phyloP scores from a whole-genome alignment of 2,329 filamentous ascomycete species.

The Alternaria conjuncta region DNA sequence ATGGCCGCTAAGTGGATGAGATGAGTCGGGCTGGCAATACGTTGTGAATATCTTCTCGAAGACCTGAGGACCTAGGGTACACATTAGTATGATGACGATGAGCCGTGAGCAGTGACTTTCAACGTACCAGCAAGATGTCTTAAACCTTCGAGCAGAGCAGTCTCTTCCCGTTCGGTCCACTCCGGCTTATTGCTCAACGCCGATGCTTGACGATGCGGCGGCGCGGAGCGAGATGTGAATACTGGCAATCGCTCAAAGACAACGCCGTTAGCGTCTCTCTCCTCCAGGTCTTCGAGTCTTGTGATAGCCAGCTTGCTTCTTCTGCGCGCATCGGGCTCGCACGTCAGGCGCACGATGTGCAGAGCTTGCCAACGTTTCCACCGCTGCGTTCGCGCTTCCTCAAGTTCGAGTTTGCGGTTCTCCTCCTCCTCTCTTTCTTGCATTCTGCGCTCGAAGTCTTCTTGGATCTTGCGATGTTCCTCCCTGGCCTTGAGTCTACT shows the following conservation, averaged over 20 bases:
- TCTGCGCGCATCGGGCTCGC: conserved; percentile 26
- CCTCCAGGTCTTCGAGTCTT: conserved; percentile 23
- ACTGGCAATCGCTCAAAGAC: conserved; percentile 48
- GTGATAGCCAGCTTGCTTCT: conserved; percentile 16
- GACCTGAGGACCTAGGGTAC: conserved; percentile 25
- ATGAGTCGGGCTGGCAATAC: conserved; percentile 28
- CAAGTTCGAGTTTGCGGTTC: neutral
- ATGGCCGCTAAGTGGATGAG: conserved; percentile 10
- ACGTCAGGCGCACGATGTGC: conserved; percentile 33
- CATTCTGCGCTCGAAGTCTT: conserved; percentile 7
- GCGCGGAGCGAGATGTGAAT: conserved; percentile 45
- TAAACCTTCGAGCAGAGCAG: conserved; percentile 42
- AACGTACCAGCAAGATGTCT: conserved; percentile 33
- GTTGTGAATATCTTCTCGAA: conserved; percentile 37
- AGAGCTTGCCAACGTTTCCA: conserved; percentile 39
- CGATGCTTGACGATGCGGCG: conserved; percentile 13
- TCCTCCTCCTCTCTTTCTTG: conserved; percentile 12
- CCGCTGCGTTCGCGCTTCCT: conserved; percentile 4
- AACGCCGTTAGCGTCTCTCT: conserved; percentile 49
- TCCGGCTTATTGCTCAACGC: conserved; percentile 15
- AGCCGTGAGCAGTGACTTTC: neutral
- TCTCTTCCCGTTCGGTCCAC: conserved; percentile 43
- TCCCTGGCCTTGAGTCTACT: conserved; percentile 13
- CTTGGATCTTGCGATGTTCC: conserved; percentile 1
- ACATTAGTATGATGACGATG: neutral